Base-by-base conservation (phyloP, 2,329 filamentous ascomycete genomes). In the Colletotrichum gloeosporioides region DNA sequence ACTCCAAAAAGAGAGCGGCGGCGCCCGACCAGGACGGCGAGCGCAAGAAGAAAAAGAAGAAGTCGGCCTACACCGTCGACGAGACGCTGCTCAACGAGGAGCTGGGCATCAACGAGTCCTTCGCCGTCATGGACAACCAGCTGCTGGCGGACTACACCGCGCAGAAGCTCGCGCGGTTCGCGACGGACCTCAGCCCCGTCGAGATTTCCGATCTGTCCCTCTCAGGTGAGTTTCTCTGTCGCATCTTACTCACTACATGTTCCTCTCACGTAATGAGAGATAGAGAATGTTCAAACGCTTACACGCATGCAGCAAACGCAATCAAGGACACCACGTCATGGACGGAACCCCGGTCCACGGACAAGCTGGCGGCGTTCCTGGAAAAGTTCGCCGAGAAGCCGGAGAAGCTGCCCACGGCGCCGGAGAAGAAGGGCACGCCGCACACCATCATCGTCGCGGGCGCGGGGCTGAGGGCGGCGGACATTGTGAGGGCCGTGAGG, bases 361-460 rank as follows among this genome's bases (percentile, higher is more conserved):
- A 94, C 3, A 93, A 96, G 77, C 88, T 99, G 18, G 92, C 96
- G 1, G 89, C 89, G 1, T 99, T 98, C 80, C 85, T 99, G 64
- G 95, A 96, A 82, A 86, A 88, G 15, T 92, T 93, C 77, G 86
- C 90, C 1, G 88, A 88, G 29, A 90, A 92, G 66, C 88, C 90
- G 1, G 87, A 89, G 71, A 89, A 88, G 71, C 87, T 98, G 25
- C 89, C 89, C 2, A 89, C 91, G 70, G 90, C 94, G 1, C 90
- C 94, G 0, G 91, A 93, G 85, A 88, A 92, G 80, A 93, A 93
- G 55, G 94, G 94, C 8, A 88, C 92, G 2, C 95, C 95, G 36
- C 97, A 99, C 84, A 99, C 96, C 2, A 89, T 99, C 71, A 92
- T 99, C 44, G 91, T 99, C n/a, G 92, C 96, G 15, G 92, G 92